These are phyloP conservation scores for Phoma sp. DNA, from an alignment of 2,329 filamentous ascomycete species.

Conservation along the genomic window DNA sequence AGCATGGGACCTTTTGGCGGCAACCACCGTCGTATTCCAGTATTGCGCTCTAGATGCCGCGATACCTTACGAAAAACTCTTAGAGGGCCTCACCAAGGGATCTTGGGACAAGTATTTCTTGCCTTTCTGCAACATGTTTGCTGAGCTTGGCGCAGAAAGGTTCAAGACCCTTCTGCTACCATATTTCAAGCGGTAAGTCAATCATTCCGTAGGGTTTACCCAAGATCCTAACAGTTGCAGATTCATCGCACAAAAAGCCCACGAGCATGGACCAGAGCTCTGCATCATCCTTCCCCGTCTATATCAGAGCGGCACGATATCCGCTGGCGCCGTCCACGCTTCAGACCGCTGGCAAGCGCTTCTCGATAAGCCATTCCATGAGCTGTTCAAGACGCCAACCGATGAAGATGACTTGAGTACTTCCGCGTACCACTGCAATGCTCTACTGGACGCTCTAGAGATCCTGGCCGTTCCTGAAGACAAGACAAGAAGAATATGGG, in stretches of 20 bases:
- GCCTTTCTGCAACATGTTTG: conserved; percentile 82
- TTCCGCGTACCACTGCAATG: conserved; percentile 40
- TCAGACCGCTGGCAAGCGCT: conserved; percentile 40
- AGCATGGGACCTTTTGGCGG: conserved; percentile 51
- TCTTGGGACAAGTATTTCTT: conserved; percentile 77
- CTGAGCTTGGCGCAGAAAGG: conserved; percentile 73
- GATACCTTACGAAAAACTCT: conserved; percentile 71
- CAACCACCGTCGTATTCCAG: conserved; percentile 72
- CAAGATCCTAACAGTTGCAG: conserved; percentile 53
- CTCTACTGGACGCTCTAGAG: conserved; percentile 35
- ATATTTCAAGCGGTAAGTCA: conserved; percentile 75
- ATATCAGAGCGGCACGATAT: conserved; percentile 30
- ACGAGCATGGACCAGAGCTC: conserved; percentile 40
- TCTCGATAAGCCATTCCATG: conserved; percentile 74
- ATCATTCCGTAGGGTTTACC: not conserved
- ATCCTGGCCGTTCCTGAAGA: conserved; percentile 31
- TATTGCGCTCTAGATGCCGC: conserved; percentile 80
- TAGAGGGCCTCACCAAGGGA: conserved; percentile 71
- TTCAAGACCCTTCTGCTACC: conserved; percentile 82
- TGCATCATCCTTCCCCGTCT: conserved; percentile 42
- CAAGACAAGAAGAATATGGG: conserved; percentile 27
- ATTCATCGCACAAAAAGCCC: conserved; percentile 67
- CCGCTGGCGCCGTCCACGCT: conserved; percentile 26
- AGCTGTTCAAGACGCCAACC: conserved; percentile 46
- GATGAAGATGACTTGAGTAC: conserved; percentile 16